These are phyloP conservation scores for Sisymbrium irio DNA, from an alignment of 345 rosid species.

Conservation along the genomic window DNA sequence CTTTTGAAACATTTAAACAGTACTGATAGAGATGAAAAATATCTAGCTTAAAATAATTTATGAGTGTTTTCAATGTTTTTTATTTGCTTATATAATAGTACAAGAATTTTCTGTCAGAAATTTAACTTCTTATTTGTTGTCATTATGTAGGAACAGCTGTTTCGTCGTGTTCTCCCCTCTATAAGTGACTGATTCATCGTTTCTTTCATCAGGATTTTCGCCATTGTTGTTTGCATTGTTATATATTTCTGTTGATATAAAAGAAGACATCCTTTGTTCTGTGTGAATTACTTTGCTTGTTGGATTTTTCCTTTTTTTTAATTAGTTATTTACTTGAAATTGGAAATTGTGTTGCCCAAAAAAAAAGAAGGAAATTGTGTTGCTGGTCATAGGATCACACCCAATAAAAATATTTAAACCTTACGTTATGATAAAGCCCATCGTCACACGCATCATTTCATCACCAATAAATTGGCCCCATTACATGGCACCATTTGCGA, in stretches of 20 bases:
- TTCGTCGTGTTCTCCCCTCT: conserved; percentile 21
- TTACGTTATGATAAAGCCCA: neutral
- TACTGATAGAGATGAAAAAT: no score
- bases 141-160: conserved; percentile 24
- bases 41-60: neutral
- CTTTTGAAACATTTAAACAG: no score
- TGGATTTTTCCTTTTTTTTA: neutral
- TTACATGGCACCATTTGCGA: conserved; percentile 21
- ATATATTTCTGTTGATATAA: conserved; percentile 7
- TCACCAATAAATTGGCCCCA: conserved; percentile 10
- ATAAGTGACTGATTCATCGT: conserved; percentile 3
- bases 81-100: neutral
- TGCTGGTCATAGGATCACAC: neutral
- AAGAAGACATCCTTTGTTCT: conserved; percentile 13
- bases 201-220: neutral
- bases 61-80: neutral
- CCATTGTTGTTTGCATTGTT: neutral
- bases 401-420: neutral
- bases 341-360: neutral
- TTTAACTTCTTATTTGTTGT: neutral
- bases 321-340: neutral
- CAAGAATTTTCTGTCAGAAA: neutral
- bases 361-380: neutral
- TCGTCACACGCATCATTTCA: conserved; percentile 10
- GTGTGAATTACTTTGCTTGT: neutral